Evolutionary conservation across 1,284 basidiomycete genomes (phyloP), one percentile per base, ranked within the genome.

Genomic region (Heliocybe sulcata): DNA sequence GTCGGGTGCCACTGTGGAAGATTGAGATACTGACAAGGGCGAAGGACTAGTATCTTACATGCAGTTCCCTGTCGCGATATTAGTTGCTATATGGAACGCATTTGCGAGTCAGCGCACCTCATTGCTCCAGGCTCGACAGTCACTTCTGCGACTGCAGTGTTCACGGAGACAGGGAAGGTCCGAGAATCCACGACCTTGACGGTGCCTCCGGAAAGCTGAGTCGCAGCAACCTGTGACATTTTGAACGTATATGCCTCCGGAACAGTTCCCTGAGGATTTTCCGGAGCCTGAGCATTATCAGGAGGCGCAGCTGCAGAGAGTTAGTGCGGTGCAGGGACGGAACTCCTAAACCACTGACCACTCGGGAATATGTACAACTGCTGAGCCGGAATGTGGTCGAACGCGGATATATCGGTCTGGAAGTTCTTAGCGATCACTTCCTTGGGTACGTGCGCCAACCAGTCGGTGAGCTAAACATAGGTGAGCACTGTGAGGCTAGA

Each of bases 341-440:
- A 57, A 51, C 51, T 54, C 53, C 10, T 35, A 33, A 57, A 22
- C 51, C 1, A 59, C 74, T 47, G 60, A 82, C 80, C 60, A 54
- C 75, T 72, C 2, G 83, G 83, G 75, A 87, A 88, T 56, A 87
- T 86, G 67, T 84, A 87, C 50, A 87, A 72, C 63, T 87, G 77
- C 53, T 79, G 57, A 4, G 72, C 69, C 1, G 82, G 84, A 57
- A 86, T 77, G 58, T 80, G 72, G 49, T 76, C 72, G 65, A 87
- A 87, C 1, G 77, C 77, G 2, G 75, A 71, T 33, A 76, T 67
- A 57, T 74, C 72, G 11, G 75, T 73, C 61, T 80, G 75, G 72
- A 89, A 87, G 67, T 87, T 89, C 71, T 87, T 86, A 51, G 81
- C 80, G 26, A 91, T 73, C 25, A 87, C 85, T 71, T 76, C 74